phyloP scores from a whole-genome alignment of 345 rosid species.

The Linum usitatissimum region DNA sequence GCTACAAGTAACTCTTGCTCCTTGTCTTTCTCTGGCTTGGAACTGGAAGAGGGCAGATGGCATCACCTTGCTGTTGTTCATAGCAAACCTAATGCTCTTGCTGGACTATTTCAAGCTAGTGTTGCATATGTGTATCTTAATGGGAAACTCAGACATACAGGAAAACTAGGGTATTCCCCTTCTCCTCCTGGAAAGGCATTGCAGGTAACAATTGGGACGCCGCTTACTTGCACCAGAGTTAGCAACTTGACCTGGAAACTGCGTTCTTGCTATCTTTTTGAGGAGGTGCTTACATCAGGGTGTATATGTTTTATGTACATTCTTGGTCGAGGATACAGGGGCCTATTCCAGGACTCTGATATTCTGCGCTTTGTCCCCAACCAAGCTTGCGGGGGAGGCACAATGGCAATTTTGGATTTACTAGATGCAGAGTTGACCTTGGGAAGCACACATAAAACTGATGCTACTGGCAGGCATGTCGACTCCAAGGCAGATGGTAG shows the following conservation, averaged over 20 bases:
- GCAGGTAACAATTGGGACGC: conserved; percentile 93
- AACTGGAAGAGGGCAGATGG: conserved; percentile 93
- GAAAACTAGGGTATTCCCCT: conserved; percentile 95
- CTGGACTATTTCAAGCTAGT: conserved; percentile 99
- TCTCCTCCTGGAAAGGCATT: conserved; percentile 91
- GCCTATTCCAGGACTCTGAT: conserved; percentile 91
- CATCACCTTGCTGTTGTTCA: conserved; percentile 99
- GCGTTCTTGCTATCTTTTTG: conserved; percentile 94
- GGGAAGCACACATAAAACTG: conserved; percentile 55
- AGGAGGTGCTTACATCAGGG: conserved; percentile 96
- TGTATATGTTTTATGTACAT: conserved; percentile 94
- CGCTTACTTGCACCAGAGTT: conserved; percentile 63
- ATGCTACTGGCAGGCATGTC: conserved; percentile 55
- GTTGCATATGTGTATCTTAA: conserved; percentile 90
- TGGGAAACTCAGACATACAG: conserved; percentile 95
- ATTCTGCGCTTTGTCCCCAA: conserved; percentile 92
- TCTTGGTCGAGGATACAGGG: conserved; percentile 96
- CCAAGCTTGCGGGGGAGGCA: conserved; percentile 99
- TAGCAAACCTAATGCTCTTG: conserved; percentile 99
- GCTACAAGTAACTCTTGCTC: conserved; percentile 88
- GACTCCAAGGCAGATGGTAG: conserved; percentile 91
- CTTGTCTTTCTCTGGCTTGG: conserved; percentile 89
- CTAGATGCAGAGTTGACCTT: conserved; percentile 69
- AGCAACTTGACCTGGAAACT: conserved; percentile 83
- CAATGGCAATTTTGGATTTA: conserved; percentile 94